A percentile compares a stretch with the other conserved stretches of the same genome.
phyloP scores from a whole-genome alignment of 2,329 filamentous ascomycete species.

The Colletotrichum higginsianum region DNA sequence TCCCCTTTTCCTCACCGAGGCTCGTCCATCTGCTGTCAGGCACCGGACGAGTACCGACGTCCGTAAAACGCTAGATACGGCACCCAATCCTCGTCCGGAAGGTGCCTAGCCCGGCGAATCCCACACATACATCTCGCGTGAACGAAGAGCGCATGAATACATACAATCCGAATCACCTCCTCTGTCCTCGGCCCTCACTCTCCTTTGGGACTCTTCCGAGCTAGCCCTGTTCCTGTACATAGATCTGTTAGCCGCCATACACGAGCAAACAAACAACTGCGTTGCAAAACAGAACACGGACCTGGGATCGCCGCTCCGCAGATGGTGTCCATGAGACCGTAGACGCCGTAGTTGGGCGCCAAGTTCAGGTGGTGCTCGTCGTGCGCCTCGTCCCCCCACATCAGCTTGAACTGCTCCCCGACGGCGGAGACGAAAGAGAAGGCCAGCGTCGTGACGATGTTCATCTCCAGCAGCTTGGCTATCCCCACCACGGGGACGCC shows the following conservation, averaged over 20 bases:
- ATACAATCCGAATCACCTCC: no score
- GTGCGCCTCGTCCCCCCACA: conserved; percentile 24
- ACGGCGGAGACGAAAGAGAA: conserved; percentile 18
- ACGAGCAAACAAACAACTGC: no score
- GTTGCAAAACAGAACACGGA: background rate
- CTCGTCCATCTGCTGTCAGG: background rate
- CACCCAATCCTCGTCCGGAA: no score
- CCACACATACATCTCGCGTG: no score
- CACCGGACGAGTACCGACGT: background rate
- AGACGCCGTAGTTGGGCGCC: conserved; percentile 14
- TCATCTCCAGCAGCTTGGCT: conserved; percentile 14
- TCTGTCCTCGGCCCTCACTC: background rate
- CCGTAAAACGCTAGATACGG: background rate
- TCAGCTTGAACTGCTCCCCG: conserved; percentile 16
- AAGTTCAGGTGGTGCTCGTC: conserved; percentile 22
- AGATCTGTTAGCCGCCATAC: conserved; percentile 3
- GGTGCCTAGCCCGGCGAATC: no score
- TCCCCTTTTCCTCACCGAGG: background rate
- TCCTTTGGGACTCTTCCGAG: background rate
- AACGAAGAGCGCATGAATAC: background rate
- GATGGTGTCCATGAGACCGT: conserved; percentile 9
- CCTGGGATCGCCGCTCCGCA: conserved; percentile 8
- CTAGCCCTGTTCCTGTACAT: background rate
- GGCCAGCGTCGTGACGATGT: conserved; percentile 1
- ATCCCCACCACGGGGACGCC: conserved; percentile 9